phyloP scores from a whole-genome alignment of 2,329 filamentous ascomycete genomes.

The Emergomyces orientalis region DNA sequence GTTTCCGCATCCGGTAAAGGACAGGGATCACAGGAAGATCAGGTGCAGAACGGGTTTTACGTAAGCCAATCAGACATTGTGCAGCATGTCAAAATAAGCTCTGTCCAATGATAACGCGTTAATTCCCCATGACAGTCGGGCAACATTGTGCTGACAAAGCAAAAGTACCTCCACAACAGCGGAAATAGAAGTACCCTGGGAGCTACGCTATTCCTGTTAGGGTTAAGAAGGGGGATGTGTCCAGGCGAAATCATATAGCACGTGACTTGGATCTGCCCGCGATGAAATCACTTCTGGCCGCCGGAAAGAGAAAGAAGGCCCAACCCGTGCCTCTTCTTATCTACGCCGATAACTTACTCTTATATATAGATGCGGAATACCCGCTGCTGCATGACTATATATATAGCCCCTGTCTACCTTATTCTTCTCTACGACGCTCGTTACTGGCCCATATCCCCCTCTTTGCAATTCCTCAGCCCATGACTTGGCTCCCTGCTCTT shows the following conservation, averaged over 20 bases:
- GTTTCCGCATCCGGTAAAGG: conserved; percentile 6
- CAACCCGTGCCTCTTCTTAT: background rate
- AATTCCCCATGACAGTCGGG: background rate
- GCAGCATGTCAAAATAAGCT: background rate
- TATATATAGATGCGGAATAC: background rate
- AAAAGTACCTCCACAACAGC: background rate
- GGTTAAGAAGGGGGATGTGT: too few species aligned
- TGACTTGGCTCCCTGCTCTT: background rate
- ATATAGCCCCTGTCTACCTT: too few species aligned
- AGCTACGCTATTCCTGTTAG: conserved; percentile 10
- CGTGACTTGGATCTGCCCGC: background rate
- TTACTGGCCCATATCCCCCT: background rate
- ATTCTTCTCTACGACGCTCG: too few species aligned
- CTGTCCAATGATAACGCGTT: background rate
- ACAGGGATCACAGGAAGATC: background rate
- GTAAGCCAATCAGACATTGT: conserved; percentile 20
- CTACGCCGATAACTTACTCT: background rate
- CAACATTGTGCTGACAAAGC: background rate
- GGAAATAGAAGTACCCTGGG: conserved; percentile 17
- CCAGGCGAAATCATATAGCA: too few species aligned
- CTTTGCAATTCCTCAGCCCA: background rate
- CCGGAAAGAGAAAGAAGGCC: background rate
- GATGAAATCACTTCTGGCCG: background rate
- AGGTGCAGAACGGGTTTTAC: background rate
- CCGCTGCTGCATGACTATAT: background rate